A percentile compares a stretch with the other conserved stretches of the same genome.
Conservation (phyloP, 2,329 filamentous ascomycete genomes). For the Colletotrichum sp. region DNA sequence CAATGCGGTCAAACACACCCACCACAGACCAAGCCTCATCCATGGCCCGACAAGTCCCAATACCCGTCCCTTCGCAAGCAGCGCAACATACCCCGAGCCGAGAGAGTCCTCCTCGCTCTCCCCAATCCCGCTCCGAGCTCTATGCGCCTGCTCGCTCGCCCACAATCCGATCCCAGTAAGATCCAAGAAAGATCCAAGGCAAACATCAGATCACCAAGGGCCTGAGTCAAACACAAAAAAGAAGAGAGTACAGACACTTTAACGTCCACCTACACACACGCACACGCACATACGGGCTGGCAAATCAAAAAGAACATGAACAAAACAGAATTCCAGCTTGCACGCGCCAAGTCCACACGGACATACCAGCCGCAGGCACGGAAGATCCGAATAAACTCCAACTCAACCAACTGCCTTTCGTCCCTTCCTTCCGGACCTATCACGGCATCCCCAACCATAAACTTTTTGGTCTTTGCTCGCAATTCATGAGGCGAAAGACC, state of each 20-base stretch:
- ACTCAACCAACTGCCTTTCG: background rate
- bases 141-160: background rate
- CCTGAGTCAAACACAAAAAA: background rate
- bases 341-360: background rate
- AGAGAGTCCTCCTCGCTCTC: background rate
- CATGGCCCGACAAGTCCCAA: background rate
- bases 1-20: background rate
- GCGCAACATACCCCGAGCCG: background rate
- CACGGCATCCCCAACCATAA: background rate
- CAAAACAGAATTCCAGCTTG: background rate
- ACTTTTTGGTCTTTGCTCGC: background rate
- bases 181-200: background rate
- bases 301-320: background rate
- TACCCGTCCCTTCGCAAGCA: background rate
- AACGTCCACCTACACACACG: background rate
- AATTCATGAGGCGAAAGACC: background rate
- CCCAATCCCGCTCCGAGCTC: background rate
- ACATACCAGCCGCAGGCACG: background rate
- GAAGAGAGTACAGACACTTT: background rate
- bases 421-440: background rate
- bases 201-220: slow-evolving; percentile 7
- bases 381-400: background rate
- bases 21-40: background rate
- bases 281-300: background rate
- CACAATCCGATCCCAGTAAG: background rate